Conservation (phyloP, 2,329 filamentous ascomycete species). For the Aspergillus vadensis region DNA sequence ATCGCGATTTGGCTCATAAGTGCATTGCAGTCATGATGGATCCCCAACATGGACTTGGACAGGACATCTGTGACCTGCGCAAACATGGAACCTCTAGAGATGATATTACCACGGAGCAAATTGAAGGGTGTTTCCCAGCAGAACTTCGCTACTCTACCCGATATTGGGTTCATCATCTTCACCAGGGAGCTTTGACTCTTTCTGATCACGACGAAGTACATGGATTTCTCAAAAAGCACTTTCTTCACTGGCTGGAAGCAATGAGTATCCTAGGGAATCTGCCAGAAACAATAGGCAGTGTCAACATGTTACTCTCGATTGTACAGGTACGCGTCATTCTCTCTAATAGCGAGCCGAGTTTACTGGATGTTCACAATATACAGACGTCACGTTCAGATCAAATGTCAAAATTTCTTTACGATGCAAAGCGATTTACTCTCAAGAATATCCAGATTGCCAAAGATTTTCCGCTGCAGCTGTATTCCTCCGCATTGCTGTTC, state of each 20-base stretch:
- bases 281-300: conserved; percentile 16
- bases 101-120: conserved; percentile 10
- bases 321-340: conserved; percentile 4
- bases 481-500: conserved; percentile 36
- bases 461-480: conserved; percentile 37
- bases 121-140: conserved; percentile 15
- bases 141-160: conserved; percentile 30
- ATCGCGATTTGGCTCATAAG: conserved; percentile 23
- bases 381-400: no score
- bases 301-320: conserved; percentile 20
- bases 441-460: conserved; percentile 30
- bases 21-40: conserved; percentile 28
- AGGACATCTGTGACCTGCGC: conserved; percentile 21
- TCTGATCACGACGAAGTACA: conserved; percentile 7
- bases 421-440: conserved; percentile 35
- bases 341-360: accelerated
- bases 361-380: no score
- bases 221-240: conserved; percentile 16
- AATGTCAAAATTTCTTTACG: conserved; percentile 27
- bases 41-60: neutral
- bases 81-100: conserved; percentile 5
- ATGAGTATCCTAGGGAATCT: conserved; percentile 22
- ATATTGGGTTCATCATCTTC: conserved; percentile 30
- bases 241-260: conserved; percentile 30
- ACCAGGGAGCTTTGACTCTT: conserved; percentile 9